Percentiles rank a stretch among this genome's conserved stretches.
phyloP scores from a whole-genome alignment of 306 rosid species.

The Sindora glabra region DNA sequence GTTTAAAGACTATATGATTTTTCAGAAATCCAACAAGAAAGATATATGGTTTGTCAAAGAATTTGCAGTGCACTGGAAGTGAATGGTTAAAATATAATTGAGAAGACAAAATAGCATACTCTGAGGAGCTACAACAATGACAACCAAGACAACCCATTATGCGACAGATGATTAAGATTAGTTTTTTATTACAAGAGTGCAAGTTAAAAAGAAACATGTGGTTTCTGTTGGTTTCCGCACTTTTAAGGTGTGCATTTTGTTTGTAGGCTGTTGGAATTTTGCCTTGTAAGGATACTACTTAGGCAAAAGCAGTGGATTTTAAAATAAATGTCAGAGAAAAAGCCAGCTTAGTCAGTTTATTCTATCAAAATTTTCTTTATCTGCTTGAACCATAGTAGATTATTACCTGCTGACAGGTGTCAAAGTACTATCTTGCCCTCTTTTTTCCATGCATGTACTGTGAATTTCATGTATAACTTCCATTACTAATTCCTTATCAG shows the following conservation, averaged over 20 bases:
- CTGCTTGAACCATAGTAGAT: slow-evolving; percentile 23
- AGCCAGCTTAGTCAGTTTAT: slow-evolving; percentile 23
- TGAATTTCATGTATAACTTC: background rate
- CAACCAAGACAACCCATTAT: slow-evolving; percentile 40
- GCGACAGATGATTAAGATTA: slow-evolving; percentile 35
- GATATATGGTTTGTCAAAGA: slow-evolving; percentile 22
- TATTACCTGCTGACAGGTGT: slow-evolving; percentile 10
- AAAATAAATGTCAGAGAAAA: slow-evolving; percentile 27
- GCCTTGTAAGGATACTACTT: slow-evolving; percentile 30
- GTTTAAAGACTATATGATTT: too few relatives aligned
- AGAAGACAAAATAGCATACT: slow-evolving; percentile 11
- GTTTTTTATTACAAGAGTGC: slow-evolving; percentile 16
- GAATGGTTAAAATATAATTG: slow-evolving; percentile 4
- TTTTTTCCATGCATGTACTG: background rate
- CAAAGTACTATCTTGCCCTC: slow-evolving; percentile 28
- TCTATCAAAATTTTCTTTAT: slow-evolving; percentile 54
- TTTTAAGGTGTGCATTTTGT: slow-evolving; percentile 84
- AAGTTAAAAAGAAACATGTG: slow-evolving; percentile 39
- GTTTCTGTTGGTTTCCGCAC: slow-evolving; percentile 47
- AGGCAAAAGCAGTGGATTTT: slow-evolving; percentile 9
- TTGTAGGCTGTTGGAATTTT: slow-evolving; percentile 56
- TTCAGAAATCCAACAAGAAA: slow-evolving; percentile 28
- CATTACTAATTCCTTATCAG: too few relatives aligned
- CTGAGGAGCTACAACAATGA: slow-evolving; percentile 26
- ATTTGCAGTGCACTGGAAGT: slow-evolving; percentile 24